Evolutionary conservation across 768 basidiomycete genomes (phyloP).

Genomic region (Thelephora ganbajun): DNA sequence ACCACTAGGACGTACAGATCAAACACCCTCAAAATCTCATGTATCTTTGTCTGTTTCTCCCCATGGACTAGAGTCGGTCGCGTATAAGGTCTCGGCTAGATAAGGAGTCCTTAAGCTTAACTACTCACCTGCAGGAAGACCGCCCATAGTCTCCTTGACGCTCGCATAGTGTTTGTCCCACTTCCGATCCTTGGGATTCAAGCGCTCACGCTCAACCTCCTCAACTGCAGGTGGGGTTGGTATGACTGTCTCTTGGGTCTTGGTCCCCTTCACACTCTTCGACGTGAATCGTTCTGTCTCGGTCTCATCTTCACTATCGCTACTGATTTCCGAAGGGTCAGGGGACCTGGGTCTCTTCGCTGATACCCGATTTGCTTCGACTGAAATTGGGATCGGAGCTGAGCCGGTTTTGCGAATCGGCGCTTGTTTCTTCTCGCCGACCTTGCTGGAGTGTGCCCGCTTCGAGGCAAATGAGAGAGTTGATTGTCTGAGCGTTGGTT

Average conservation of each 20-base stretch:
- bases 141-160: conserved; percentile 39
- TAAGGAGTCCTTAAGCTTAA: background rate
- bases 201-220: conserved; percentile 11
- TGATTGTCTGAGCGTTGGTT: conserved; percentile 1
- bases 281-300: conserved; percentile 2
- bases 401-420: background rate
- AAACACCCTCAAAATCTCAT: conserved; percentile 67
- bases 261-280: conserved; percentile 2
- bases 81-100: background rate
- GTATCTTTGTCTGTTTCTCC: conserved; percentile 43
- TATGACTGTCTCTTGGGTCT: conserved; percentile 4
- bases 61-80: conserved; percentile 45
- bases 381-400: background rate
- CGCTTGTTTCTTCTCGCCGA: background rate
- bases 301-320: background rate
- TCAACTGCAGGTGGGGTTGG: background rate
- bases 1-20: conserved; percentile 39
- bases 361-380: background rate
- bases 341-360: background rate
- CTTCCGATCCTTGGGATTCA: conserved; percentile 33
- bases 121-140: conserved; percentile 44
- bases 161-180: conserved; percentile 38
- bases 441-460: background rate
- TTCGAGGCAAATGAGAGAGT: conserved; percentile 3
- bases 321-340: background rate